These are phyloP conservation scores for Penicillium verrucosum DNA, from an alignment of 2,329 filamentous ascomycete species.

Conservation along the genomic window DNA sequence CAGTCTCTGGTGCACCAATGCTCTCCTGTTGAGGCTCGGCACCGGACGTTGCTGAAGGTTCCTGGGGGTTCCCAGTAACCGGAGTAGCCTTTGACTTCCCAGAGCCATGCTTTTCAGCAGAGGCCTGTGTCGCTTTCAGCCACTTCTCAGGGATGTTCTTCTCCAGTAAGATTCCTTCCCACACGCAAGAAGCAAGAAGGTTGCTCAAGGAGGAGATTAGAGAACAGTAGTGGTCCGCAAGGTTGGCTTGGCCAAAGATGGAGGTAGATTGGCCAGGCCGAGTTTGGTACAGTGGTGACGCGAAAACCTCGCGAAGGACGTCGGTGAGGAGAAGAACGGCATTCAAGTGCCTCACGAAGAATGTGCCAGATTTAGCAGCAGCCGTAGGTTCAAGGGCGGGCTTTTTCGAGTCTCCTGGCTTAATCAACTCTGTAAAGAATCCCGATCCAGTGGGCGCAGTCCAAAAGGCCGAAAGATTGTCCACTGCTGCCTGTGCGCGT, in stretches of 20 bases:
- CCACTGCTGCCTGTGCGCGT: constrained; percentile 67
- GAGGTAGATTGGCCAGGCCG: constrained; percentile 59
- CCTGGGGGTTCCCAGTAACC: constrained; percentile 21
- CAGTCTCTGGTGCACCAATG: constrained; percentile 17
- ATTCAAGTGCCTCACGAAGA: constrained; percentile 72
- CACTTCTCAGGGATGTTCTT: constrained; percentile 65
- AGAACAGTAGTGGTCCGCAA: constrained; percentile 77
- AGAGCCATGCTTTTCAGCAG: constrained; percentile 35
- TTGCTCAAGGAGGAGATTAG: constrained; percentile 73
- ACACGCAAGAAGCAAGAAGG: constrained; percentile 74
- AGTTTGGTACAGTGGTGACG: constrained; percentile 59
- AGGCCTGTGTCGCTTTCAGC: constrained; percentile 48
- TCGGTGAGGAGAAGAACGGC: constrained; percentile 73
- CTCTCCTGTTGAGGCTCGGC: constrained; percentile 27
- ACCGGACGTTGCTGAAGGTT: constrained; percentile 19
- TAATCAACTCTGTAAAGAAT: constrained; percentile 68
- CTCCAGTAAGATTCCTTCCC: constrained; percentile 76
- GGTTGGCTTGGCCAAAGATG: constrained; percentile 72
- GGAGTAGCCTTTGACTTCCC: constrained; percentile 43
- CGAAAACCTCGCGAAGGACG: constrained; percentile 71
- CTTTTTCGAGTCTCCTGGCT: constrained; percentile 24
- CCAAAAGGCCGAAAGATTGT: constrained; percentile 65
- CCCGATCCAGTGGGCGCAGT: constrained; percentile 51
- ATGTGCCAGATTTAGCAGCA: constrained; percentile 62
- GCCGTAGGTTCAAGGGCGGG: constrained; percentile 31